Conservation (phyloP, 2,329 filamentous ascomycete genomes). For the Pseudogymnoascus sp. region DNA sequence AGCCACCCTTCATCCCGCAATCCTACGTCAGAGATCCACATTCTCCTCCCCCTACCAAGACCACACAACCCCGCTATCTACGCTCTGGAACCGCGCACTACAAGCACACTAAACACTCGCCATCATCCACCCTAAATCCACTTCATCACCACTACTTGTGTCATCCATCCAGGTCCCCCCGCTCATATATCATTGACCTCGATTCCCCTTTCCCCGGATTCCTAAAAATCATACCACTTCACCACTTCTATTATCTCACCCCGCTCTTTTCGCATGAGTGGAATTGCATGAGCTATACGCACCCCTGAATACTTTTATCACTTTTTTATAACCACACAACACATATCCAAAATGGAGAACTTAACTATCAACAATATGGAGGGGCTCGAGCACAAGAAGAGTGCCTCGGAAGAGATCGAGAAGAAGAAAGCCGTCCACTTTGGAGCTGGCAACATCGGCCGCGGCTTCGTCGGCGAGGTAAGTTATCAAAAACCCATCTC, state of each 20-base stretch:
- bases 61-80: background rate
- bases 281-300: background rate
- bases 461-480: slow-evolving; percentile 29
- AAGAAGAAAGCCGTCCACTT: slow-evolving; percentile 71
- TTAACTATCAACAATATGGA: background rate
- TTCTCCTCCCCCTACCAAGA: background rate
- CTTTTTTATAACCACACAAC: background rate
- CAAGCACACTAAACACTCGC: background rate
- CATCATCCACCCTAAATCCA: background rate
- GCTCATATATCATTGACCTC: background rate
- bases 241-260: background rate
- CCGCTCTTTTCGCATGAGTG: background rate
- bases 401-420: background rate
- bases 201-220: background rate
- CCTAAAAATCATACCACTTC: background rate
- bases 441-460: slow-evolving; percentile 75
- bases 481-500: slow-evolving; percentile 4
- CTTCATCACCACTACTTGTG: slow-evolving; percentile 4
- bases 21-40: slow-evolving; percentile 1
- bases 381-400: too few relatives aligned
- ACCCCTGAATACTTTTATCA: background rate
- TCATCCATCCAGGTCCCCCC: background rate
- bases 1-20: background rate
- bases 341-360: background rate
- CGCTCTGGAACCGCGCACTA: background rate